phyloP scores from a whole-genome alignment of 768 basidiomycete species.

The Cantharellus anzutake region DNA sequence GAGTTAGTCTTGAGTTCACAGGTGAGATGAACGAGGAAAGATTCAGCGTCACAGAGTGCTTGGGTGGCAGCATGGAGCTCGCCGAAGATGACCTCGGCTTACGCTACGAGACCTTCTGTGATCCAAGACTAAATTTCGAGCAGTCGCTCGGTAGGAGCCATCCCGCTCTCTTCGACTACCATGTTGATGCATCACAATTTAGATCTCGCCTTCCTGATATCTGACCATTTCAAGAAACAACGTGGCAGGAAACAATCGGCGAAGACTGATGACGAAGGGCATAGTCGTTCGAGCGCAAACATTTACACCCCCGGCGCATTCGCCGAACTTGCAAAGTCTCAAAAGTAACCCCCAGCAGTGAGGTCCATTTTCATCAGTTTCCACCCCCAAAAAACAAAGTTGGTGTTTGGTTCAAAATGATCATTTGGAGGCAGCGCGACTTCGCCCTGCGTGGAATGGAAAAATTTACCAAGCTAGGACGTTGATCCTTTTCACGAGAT shows the following conservation, averaged over 20 bases:
- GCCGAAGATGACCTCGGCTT: conserved; percentile 76
- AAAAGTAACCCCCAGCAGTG: no score
- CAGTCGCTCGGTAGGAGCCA: conserved; percentile 60
- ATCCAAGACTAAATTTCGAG: conserved; percentile 86
- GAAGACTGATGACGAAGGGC: background rate
- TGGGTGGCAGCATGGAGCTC: conserved; percentile 92
- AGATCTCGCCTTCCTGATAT: conserved; percentile 78
- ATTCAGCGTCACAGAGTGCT: conserved; percentile 88
- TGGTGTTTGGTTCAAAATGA: no score
- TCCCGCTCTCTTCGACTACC: background rate
- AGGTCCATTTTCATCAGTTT: no score
- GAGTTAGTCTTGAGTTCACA: conserved; percentile 80
- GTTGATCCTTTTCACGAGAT: no score
- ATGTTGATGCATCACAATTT: background rate
- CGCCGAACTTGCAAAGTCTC: no score
- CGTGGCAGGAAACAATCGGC: background rate
- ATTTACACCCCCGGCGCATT: no score
- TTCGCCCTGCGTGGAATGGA: no score
- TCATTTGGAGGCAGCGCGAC: no score
- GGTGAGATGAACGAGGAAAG: conserved; percentile 83
- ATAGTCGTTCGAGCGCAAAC: background rate
- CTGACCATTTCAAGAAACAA: conserved; percentile 51
- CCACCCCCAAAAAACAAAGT: no score
- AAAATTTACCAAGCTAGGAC: no score
- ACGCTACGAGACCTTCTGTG: conserved; percentile 86